phyloP scores from a whole-genome alignment of 108 stramenopile species.

The Nitzschia putrida region DNA sequence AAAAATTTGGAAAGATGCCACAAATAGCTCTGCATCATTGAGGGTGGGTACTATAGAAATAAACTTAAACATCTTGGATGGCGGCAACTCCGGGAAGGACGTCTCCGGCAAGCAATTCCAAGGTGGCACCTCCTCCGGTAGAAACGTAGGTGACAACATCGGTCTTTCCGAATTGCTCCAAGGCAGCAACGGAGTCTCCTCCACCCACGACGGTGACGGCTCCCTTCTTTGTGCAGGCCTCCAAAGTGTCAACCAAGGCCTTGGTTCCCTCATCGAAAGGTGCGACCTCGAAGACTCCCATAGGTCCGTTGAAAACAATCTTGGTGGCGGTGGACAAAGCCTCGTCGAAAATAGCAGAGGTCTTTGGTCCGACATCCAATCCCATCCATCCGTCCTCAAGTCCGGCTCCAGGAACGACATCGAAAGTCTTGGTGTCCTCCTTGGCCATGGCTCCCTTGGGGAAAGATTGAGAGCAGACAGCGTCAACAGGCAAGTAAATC shows the following conservation, averaged over 20 bases:
- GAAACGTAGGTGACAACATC: conserved; percentile 89
- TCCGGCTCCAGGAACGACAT: conserved; percentile 51
- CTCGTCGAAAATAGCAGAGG: conserved; percentile 62
- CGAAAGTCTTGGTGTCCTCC: conserved; percentile 68
- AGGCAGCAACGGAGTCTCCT: conserved; percentile 94
- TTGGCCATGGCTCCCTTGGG: conserved; percentile 42
- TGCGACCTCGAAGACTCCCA: conserved; percentile 96
- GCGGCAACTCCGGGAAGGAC: conserved; percentile 92
- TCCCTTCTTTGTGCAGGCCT: conserved; percentile 82
- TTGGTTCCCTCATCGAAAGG: conserved; percentile 88
- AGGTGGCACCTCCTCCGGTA: conserved; percentile 90
- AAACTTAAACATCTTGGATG: conserved; percentile 40
- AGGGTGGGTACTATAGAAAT: too few relatives aligned
- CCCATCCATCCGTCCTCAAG: conserved; percentile 97
- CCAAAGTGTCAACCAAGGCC: conserved; percentile 84
- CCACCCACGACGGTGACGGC: conserved; percentile 93
- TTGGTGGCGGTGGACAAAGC: conserved; percentile 67
- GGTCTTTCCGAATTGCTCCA: conserved; percentile 77
- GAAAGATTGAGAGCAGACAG: conserved; percentile 80
- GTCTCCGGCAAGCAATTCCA: conserved; percentile 94
- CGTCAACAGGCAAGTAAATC: conserved; percentile 88
- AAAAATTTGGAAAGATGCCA: too few relatives aligned
- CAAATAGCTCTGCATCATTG: too few relatives aligned
- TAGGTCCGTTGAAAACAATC: conserved; percentile 94
- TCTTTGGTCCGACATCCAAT: conserved; percentile 93